Conservation (phyloP, 129 eudicot species). For the Escallonia herrerae region DNA sequence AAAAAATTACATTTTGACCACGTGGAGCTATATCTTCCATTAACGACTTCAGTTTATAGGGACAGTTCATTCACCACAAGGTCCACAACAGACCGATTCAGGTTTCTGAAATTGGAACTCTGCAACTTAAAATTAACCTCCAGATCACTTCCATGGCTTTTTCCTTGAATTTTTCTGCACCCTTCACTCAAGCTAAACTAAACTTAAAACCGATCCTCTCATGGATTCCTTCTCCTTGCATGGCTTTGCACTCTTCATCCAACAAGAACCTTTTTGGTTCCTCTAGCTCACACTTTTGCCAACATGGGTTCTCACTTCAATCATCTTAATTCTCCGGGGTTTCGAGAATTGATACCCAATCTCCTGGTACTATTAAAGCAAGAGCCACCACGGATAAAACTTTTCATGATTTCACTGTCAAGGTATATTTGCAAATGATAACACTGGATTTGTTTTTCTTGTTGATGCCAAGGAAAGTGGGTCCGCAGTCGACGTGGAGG, state of each 20-base stretch:
- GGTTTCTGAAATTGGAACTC: not conserved
- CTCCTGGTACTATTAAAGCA: slow-evolving; percentile 36
- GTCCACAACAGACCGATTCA: not conserved
- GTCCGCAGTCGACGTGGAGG: too few relatives aligned
- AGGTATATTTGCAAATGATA: slow-evolving; percentile 32
- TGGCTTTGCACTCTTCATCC: slow-evolving; percentile 15
- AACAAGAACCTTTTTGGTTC: slow-evolving; percentile 28
- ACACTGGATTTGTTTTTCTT: not conserved
- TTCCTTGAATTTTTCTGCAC: slow-evolving; percentile 24
- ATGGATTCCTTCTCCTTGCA: slow-evolving; percentile 11
- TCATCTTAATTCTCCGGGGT: slow-evolving; percentile 28
- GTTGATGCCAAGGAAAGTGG: too few relatives aligned
- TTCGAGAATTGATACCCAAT: slow-evolving; percentile 22
- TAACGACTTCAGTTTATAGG: too few relatives aligned
- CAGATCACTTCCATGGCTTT: slow-evolving; percentile 12
- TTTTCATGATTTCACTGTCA: slow-evolving; percentile 68
- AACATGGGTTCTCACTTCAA: slow-evolving; percentile 43
- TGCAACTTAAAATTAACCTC: not conserved
- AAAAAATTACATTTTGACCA: too few relatives aligned
- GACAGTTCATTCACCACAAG: too few relatives aligned
- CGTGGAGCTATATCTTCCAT: slow-evolving; percentile 21
- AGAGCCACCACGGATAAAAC: slow-evolving; percentile 70
- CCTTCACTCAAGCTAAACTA: slow-evolving; percentile 7
- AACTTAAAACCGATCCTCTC: slow-evolving; percentile 3
- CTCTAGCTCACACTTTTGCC: slow-evolving; percentile 42